phyloP scores from a whole-genome alignment of 371 early-diverging fungal genomes.

The Phascolomyces articulosus region DNA sequence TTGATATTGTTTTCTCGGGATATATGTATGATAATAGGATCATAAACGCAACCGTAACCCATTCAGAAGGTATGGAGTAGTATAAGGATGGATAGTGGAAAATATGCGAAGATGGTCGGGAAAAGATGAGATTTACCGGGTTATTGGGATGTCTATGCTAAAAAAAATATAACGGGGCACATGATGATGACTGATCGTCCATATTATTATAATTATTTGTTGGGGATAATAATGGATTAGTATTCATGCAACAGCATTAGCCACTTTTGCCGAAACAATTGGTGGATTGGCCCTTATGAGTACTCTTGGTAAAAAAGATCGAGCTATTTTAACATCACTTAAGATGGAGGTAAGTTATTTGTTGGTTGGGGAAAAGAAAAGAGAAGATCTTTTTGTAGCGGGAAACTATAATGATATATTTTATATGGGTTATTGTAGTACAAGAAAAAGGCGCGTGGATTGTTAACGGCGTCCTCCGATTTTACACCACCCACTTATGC shows the following conservation, averaged over 20 bases:
- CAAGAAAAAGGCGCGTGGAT: constrained; percentile 54
- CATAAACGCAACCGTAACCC: constrained; percentile 24
- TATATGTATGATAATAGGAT: no score
- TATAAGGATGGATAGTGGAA: neutral
- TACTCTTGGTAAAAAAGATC: constrained; percentile 47
- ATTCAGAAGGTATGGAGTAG: constrained; percentile 19
- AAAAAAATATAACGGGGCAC: neutral
- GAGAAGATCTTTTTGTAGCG: no score
- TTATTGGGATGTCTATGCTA: neutral
- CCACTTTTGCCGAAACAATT: constrained; percentile 67
- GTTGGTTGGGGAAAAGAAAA: neutral
- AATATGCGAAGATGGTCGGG: constrained; percentile 13
- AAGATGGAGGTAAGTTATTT: constrained; percentile 52
- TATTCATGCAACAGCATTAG: constrained; percentile 60
- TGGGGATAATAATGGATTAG: constrained; percentile 16
- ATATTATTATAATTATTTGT: neutral
- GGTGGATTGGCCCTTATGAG: constrained; percentile 57
- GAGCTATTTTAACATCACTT: constrained; percentile 48
- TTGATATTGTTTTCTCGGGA: no score
- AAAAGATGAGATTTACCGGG: neutral
- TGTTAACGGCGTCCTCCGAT: constrained; percentile 53
- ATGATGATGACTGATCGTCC: constrained; percentile 4
- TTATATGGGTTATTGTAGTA: constrained; percentile 27
- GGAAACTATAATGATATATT: neutral
- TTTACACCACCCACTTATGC: constrained; percentile 23